Evolutionary conservation across 2,329 filamentous ascomycete genomes (phyloP).

Genomic region (Microcyclospora tardicrescens): DNA sequence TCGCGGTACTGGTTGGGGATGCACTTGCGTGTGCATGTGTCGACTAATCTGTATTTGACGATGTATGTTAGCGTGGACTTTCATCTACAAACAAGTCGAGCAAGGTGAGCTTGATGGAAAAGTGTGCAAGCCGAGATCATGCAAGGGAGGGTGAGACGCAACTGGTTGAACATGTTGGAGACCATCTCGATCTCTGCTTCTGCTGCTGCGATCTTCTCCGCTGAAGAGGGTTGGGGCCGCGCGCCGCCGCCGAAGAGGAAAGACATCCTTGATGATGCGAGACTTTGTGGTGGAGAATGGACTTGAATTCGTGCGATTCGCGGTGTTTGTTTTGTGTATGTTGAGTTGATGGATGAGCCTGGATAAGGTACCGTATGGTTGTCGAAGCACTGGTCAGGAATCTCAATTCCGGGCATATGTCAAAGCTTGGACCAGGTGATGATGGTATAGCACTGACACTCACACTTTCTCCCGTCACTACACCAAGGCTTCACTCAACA

Average conservation of each 20-base stretch:
- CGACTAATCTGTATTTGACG: constrained; percentile 44
- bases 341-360: too few relatives aligned
- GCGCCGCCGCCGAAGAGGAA: constrained; percentile 54
- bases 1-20: constrained; percentile 87
- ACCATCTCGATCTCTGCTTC: constrained; percentile 97
- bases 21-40: constrained; percentile 88
- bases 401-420: too few relatives aligned
- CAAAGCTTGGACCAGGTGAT: too few relatives aligned
- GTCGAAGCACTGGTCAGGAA: too few relatives aligned
- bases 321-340: too few relatives aligned
- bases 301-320: too few relatives aligned
- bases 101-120: not conserved
- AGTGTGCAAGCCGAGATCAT: too few relatives aligned
- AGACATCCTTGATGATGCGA: constrained; percentile 43
- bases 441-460: too few relatives aligned
- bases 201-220: constrained; percentile 92
- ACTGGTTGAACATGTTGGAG: constrained; percentile 98
- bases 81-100: not conserved
- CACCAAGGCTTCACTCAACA: too few relatives aligned
- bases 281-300: not conserved
- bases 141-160: constrained; percentile 18
- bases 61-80: constrained; percentile 4
- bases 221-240: constrained; percentile 75
- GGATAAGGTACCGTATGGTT: too few relatives aligned
- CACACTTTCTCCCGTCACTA: too few relatives aligned